These are phyloP conservation scores for Alternaria conjuncta DNA, from an alignment of 2,329 filamentous ascomycete species.

Conservation along the genomic window DNA sequence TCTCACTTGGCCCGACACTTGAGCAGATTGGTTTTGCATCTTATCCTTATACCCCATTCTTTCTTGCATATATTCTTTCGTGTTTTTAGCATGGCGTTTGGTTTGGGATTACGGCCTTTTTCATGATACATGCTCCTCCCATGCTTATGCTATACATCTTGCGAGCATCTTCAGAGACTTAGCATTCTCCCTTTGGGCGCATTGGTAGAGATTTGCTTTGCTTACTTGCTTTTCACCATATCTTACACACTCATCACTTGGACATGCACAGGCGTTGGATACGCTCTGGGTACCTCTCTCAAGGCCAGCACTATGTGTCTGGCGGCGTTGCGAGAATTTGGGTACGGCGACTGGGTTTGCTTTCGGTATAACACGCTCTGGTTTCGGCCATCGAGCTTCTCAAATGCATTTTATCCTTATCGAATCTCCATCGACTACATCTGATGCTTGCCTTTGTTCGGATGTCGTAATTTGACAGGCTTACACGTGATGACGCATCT, in stretches of 20 bases:
- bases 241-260: constrained; percentile 6
- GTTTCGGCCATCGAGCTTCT: constrained; percentile 17
- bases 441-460: neutral
- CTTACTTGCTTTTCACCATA: constrained; percentile 1
- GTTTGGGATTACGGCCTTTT: constrained; percentile 18
- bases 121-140: constrained; percentile 22
- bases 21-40: neutral
- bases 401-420: constrained; percentile 18
- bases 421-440: neutral
- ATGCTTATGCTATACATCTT: constrained; percentile 28
- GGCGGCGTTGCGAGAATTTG: constrained; percentile 7
- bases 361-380: constrained; percentile 18
- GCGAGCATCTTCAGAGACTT: constrained; percentile 25
- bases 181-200: constrained; percentile 18
- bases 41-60: constrained; percentile 10
- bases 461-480: neutral
- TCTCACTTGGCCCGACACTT: neutral
- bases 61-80: constrained; percentile 5
- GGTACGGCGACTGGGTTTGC: constrained; percentile 3
- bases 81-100: constrained; percentile 33
- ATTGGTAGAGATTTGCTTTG: constrained; percentile 12
- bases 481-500: neutral
- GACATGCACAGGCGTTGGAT: constrained; percentile 16
- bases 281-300: constrained; percentile 3
- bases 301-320: constrained; percentile 1